A percentile compares a stretch with the other conserved stretches of the same genome.
Conservation (phyloP, 2,329 filamentous ascomycete species). For the Cordyceps pruinosa region DNA sequence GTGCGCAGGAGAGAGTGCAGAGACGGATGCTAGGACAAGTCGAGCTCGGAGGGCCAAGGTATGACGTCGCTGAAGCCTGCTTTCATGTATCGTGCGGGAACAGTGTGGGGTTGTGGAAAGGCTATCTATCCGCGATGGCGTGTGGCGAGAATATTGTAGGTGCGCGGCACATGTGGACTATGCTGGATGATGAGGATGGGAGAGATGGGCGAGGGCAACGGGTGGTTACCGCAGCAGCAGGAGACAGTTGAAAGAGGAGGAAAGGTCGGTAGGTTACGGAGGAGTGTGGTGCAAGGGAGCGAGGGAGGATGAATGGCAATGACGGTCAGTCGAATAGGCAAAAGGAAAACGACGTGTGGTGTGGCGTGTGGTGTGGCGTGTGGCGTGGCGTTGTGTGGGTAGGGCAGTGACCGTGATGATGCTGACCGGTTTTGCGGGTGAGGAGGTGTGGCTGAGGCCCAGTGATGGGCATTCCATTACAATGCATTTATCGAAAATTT, state of each 20-base stretch:
- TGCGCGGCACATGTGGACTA: constrained; percentile 9
- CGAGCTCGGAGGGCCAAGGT: not conserved
- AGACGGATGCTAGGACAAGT: not conserved
- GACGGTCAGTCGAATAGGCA: not conserved
- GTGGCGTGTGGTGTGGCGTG: not conserved
- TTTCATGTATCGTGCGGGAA: not conserved
- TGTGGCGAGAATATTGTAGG: constrained; percentile 6
- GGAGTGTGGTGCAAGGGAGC: not conserved
- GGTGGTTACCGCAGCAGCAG: not conserved
- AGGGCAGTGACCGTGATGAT: not conserved
- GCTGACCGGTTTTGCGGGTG: not conserved
- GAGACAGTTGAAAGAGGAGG: not conserved
- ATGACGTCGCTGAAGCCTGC: constrained; percentile 3
- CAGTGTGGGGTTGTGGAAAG: not conserved
- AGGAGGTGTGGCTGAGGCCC: not conserved
- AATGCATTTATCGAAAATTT: not conserved
- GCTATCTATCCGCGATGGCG: constrained; percentile 2
- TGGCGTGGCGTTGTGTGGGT: not conserved
- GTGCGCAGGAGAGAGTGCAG: not conserved
- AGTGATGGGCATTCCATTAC: not conserved
- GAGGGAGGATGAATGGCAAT: not conserved
- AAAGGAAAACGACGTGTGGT: not conserved
- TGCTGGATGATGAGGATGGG: not conserved
- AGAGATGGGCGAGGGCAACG: not conserved
- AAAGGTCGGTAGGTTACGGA: not conserved